These are phyloP conservation scores for Trichomonas vaginalis DNA, from an alignment of 208 protist species.

Conservation along the genomic window DNA sequence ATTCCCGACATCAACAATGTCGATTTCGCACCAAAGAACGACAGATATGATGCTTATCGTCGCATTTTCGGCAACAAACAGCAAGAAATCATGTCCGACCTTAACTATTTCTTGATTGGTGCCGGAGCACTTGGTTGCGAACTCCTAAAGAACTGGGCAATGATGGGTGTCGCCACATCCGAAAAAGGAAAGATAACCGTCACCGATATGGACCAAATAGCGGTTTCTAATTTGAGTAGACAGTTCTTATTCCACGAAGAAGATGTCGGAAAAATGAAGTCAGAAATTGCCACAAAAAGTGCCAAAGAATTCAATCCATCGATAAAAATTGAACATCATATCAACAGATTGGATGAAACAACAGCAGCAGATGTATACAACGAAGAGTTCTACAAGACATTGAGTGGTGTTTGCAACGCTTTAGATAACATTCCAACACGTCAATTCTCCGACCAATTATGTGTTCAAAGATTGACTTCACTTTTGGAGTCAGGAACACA, in stretches of 20 bases:
- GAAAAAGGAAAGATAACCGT: constrained; percentile 41
- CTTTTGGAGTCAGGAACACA: constrained; percentile 96
- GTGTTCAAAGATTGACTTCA: constrained; percentile 73
- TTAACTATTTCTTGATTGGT: constrained; percentile 67
- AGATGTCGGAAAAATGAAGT: constrained; percentile 83
- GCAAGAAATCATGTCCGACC: constrained; percentile 55
- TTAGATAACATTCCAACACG: constrained; percentile 82
- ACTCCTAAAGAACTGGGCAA: constrained; percentile 88
- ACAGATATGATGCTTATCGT: constrained; percentile 76
- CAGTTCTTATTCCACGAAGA: constrained; percentile 94
- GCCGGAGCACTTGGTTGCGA: constrained; percentile 93
- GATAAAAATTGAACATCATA: constrained; percentile 29
- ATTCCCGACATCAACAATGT: neutral
- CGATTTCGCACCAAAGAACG: constrained; percentile 7
- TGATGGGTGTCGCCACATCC: constrained; percentile 71
- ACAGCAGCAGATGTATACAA: constrained; percentile 66
- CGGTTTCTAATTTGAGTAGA: constrained; percentile 61
- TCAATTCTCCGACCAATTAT: constrained; percentile 44
- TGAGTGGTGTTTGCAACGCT: constrained; percentile 84
- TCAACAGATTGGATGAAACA: constrained; percentile 60
- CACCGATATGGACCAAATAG: constrained; percentile 98
- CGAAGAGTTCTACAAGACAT: constrained; percentile 73
- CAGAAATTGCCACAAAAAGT: constrained; percentile 62
- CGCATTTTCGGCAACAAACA: constrained; percentile 71
- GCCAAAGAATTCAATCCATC: constrained; percentile 71